Percentiles rank a stretch among this genome's conserved stretches.
Conservation (phyloP, 2,329 filamentous ascomycete genomes). For the Aspergillus sp. region DNA sequence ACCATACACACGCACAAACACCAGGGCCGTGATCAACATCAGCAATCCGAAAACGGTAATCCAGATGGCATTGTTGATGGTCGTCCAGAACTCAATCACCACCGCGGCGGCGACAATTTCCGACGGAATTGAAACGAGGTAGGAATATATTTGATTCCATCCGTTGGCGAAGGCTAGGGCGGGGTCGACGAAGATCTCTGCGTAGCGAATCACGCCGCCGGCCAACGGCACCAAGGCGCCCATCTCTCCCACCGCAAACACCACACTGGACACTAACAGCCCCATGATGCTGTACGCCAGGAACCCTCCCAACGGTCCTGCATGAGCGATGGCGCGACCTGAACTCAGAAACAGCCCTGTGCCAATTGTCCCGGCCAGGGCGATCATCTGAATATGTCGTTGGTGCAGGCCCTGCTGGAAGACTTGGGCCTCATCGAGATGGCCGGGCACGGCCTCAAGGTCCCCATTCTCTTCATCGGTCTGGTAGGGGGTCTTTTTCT, state of each 20-base stretch:
- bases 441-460: slow-evolving; percentile 23
- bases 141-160: slow-evolving; percentile 43
- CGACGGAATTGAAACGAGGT: slow-evolving; percentile 35
- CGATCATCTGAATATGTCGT: slow-evolving; percentile 42
- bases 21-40: slow-evolving; percentile 37
- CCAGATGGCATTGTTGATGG: slow-evolving; percentile 40
- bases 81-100: slow-evolving; percentile 63
- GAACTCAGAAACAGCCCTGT: slow-evolving; percentile 42
- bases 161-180: slow-evolving; percentile 39
- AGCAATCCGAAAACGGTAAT: slow-evolving; percentile 48
- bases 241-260: slow-evolving; percentile 41
- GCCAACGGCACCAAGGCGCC: slow-evolving; percentile 40
- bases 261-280: slow-evolving; percentile 35
- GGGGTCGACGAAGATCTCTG: slow-evolving; percentile 41
- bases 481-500: slow-evolving; percentile 3
- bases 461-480: slow-evolving; percentile 9
- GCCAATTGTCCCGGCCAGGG: slow-evolving; percentile 41
- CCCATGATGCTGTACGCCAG: slow-evolving; percentile 45
- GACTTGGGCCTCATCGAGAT: slow-evolving; percentile 24
- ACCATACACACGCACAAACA: slow-evolving; percentile 44
- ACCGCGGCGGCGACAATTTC: slow-evolving; percentile 38
- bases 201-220: slow-evolving; percentile 41
- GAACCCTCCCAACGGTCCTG: slow-evolving; percentile 36
- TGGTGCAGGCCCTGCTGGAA: slow-evolving; percentile 33
- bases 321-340: slow-evolving; percentile 35